Conservation (phyloP, 2,329 filamentous ascomycete genomes). For the Fusarium sambucinum region DNA sequence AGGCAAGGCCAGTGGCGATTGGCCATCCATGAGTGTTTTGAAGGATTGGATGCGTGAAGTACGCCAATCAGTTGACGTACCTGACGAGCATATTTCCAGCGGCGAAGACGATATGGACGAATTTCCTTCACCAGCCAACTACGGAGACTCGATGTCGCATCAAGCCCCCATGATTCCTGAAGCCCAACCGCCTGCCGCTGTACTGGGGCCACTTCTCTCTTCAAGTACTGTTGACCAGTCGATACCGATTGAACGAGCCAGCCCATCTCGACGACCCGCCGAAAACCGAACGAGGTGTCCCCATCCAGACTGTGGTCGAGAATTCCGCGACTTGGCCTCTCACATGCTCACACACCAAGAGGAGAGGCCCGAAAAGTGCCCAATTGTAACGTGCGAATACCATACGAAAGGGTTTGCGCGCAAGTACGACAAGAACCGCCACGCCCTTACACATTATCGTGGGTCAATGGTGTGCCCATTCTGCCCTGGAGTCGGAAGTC, state of each 20-base stretch:
- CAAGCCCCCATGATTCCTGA: constrained; percentile 34
- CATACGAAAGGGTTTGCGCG: constrained; percentile 93
- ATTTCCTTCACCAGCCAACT: constrained; percentile 44
- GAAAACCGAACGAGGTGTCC: constrained; percentile 65
- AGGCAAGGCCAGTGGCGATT: constrained; percentile 69
- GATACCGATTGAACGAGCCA: constrained; percentile 47
- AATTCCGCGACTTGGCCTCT: constrained; percentile 77
- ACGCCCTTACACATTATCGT: constrained; percentile 97
- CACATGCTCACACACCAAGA: constrained; percentile 97
- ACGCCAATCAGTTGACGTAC: constrained; percentile 62
- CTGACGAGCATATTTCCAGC: constrained; percentile 60
- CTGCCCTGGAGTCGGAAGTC: constrained; percentile 87
- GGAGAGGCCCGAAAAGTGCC: constrained; percentile 95
- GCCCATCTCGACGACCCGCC: constrained; percentile 49
- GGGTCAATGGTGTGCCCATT: constrained; percentile 98
- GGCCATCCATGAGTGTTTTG: constrained; percentile 68
- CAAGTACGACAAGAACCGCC: constrained; percentile 98
- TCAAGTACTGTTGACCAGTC: constrained; percentile 43
- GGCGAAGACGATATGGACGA: constrained; percentile 65
- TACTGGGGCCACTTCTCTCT: constrained; percentile 30
- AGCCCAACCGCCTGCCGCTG: constrained; percentile 19
- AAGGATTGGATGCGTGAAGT: constrained; percentile 73
- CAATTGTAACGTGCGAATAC: constrained; percentile 93
- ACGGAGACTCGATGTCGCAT: constrained; percentile 29
- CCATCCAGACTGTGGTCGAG: constrained; percentile 68